Evolutionary conservation across 2,329 filamentous ascomycete species (phyloP).

Genomic region (Xylaria arbuscula): DNA sequence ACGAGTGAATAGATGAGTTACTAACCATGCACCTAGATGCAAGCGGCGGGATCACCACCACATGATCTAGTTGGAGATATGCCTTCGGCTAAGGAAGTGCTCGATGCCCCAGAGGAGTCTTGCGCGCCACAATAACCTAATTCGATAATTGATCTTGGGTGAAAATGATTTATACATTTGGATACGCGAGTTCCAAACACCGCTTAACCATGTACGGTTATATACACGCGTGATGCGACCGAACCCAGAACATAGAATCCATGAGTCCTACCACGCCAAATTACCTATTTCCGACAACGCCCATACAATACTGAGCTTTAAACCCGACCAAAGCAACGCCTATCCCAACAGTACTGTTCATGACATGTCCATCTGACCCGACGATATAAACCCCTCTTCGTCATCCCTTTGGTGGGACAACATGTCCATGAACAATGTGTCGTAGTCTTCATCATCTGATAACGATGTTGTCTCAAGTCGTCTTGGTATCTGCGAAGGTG

Average conservation of each 20-base stretch:
- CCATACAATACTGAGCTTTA: conserved; percentile 27
- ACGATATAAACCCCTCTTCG: conserved; percentile 45
- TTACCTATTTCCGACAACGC: conserved; percentile 36
- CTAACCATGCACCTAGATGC: conserved; percentile 75
- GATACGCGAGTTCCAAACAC: conserved; percentile 22
- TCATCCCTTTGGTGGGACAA: conserved; percentile 55
- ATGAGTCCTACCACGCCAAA: conserved; percentile 42
- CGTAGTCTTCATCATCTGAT: conserved; percentile 70
- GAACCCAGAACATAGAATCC: conserved; percentile 39
- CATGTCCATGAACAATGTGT: conserved; percentile 73
- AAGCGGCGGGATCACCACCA: conserved; percentile 91
- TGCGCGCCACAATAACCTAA: conserved; percentile 68
- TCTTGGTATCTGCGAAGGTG: conserved; percentile 33
- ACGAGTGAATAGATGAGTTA: background rate
- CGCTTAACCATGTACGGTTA: conserved; percentile 29
- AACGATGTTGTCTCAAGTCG: conserved; percentile 53
- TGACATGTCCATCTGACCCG: conserved; percentile 62
- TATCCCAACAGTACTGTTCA: conserved; percentile 41
- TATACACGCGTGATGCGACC: conserved; percentile 41
- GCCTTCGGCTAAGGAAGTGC: conserved; percentile 80
- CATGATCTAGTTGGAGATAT: conserved; percentile 92
- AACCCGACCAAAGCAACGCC: conserved; percentile 18
- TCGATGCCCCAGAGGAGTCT: conserved; percentile 69
- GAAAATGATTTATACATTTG: conserved; percentile 38
- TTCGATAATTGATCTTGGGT: conserved; percentile 31